Base-by-base conservation (phyloP, 768 basidiomycete genomes). In the Mycena maculata region DNA sequence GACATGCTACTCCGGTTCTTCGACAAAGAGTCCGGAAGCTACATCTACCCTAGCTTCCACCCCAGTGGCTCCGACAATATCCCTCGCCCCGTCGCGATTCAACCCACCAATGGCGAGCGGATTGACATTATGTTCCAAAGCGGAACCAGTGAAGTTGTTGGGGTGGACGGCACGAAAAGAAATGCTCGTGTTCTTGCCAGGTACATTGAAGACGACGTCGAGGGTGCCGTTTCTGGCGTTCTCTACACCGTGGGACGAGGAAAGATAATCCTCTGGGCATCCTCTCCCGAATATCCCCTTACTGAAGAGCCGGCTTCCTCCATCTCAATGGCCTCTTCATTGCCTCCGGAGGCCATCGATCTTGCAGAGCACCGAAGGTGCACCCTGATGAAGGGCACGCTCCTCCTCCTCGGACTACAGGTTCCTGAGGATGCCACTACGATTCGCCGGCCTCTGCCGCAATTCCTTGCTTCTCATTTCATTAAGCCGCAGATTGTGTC, bases 261-360 rank as follows among this genome's bases (percentile, higher is more conserved):
- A n/a, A 80, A 75, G 38, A 83, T 85, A 2, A 76, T 86, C 4
- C 73, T 92, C 9, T 90, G 88, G 85, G 83, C 83, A 1, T 79
- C 85, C 0, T 88, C 85, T 66, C 79, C 89, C 22, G 92, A 93
- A 72, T 84, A 84, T 69, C 83, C 90, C 9, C 70, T 86, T 7
- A 73, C 73, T 9, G 74, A 78, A 61, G 82, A 81, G 44, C 77
- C 84, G 15, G 78, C 74, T 3, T 67, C 65, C 4, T 71, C 76
- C 18, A 73, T 77, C 31, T 48, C 72, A 36, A 45, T 74, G 27
- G 63, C 65, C 5, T 42, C 71, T 49, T 62, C 52, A n/a, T 50
- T 74, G 38, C 66, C 73, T 11, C 64, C 72, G 9, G 42, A 45
- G 22, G 58, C 63, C 30, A 57, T 63, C 31, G 67, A 61, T 39